Percentiles rank a stretch among this genome's conserved stretches.
These are phyloP conservation scores for Neofusicoccum umdonicola DNA, from an alignment of 2,329 filamentous ascomycete genomes.

Conservation along the genomic window DNA sequence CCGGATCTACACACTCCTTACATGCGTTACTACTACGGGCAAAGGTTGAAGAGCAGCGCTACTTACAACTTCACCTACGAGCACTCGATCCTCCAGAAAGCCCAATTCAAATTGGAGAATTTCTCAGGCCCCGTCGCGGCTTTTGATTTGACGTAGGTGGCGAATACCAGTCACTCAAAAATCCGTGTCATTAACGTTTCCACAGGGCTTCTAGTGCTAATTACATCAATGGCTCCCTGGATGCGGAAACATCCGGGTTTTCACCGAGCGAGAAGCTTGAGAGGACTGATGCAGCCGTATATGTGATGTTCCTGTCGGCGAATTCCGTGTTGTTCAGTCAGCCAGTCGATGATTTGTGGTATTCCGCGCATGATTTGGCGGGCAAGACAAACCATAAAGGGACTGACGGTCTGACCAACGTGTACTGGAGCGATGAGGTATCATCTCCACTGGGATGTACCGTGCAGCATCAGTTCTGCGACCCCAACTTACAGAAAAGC, in stretches of 20 bases:
- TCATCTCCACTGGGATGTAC: constrained; percentile 16
- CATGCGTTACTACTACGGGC: constrained; percentile 6
- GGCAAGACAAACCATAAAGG: too few relatives aligned
- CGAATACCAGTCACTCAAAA: too few relatives aligned
- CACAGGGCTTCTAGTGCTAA: neutral
- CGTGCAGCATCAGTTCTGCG: constrained; percentile 15
- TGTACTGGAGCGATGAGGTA: constrained; percentile 1
- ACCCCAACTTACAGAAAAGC: constrained; percentile 8
- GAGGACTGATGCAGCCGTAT: constrained; percentile 29
- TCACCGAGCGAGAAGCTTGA: constrained; percentile 29
- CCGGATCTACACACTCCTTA: neutral
- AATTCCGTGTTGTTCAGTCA: constrained; percentile 27
- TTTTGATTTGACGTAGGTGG: neutral
- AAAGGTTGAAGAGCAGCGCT: neutral
- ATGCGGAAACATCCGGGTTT: neutral
- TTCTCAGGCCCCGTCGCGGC: neutral
- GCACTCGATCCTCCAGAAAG: neutral
- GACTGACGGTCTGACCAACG: too few relatives aligned
- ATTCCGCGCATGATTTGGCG: constrained; percentile 23
- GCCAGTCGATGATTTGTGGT: constrained; percentile 32
- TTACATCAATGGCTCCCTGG: neutral
- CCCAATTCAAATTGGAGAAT: neutral
- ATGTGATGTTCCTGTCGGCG: constrained; percentile 30
- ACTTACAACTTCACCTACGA: neutral
- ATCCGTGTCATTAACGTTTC: neutral